Base-by-base conservation (phyloP, 352 stramenopile genomes). In the Pythium rhizo-oryzae region DNA sequence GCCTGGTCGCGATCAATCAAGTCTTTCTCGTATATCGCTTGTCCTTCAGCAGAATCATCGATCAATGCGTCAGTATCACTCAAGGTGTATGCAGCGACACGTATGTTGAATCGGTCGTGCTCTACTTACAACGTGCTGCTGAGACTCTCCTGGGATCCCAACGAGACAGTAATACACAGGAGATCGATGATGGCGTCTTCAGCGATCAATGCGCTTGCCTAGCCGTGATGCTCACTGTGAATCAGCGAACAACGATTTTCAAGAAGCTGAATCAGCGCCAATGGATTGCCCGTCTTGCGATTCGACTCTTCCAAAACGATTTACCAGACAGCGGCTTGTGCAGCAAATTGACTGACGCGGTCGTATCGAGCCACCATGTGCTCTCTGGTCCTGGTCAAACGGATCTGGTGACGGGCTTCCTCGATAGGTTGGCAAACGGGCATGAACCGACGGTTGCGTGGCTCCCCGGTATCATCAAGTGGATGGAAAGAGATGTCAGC, bases 201-300 rank as follows among this genome's bases (percentile, higher is more conserved):
- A n/a, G n/a, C 1, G 18, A 56, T 0, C 46, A 39, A 1, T 44
- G 28, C 1, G 43, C 53, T 8, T 33, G 30, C 2, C 8, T 56
- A 0, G 41, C 25, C 2, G 62, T 69, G 5, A 25, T 69, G 11
- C 43, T 69, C 23, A 21, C 50, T 18, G 62, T 43, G 1, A 43
- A 69, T 39, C 53, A 56, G 30, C 53, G 33, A 4, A 55, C 6
- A 23, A 24, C 18, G 1, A 52, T 69, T 7, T 23, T 69, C 2
- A 58, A 51, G 33, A 69, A 61, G 12, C 8, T 44, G 11, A 15
- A 39, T 18, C 56, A 62, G 8, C 56, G 56, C 5, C 39, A 47
- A 43, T 41, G 23, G 41, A 62, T 62, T 35, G 56, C 24, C 21
- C 39, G 53, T 12, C 23, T 46, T 24, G 56, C 56, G 1, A 7